Percentiles rank a stretch among this genome's conserved stretches.
Conservation (phyloP, 164 flowering plant species). For the Platanus orientalis region DNA sequence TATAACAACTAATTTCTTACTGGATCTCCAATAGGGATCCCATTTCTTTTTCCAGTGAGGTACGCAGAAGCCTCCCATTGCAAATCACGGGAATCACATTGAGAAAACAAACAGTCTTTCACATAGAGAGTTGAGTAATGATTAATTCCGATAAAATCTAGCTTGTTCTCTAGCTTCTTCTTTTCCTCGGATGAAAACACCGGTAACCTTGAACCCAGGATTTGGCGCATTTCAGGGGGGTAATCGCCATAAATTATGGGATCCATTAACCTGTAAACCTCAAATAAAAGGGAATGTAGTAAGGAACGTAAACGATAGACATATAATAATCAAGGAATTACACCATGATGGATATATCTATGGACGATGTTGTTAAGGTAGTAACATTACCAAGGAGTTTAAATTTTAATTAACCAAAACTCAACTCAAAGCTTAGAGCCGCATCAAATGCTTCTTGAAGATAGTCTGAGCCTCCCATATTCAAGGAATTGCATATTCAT, state of each 20-base stretch:
- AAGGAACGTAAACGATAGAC: no score
- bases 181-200: constrained; percentile 22
- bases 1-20: constrained; percentile 7
- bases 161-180: constrained; percentile 16
- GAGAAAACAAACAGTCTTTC: constrained; percentile 18
- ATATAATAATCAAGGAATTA: no score
- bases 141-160: constrained; percentile 37
- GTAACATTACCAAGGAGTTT: no score
- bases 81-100: not conserved
- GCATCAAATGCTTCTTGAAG: no score
- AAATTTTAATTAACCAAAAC: no score
- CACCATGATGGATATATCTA: no score
- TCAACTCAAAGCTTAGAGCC: no score
- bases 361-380: no score
- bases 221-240: constrained; percentile 33
- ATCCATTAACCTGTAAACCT: constrained; percentile 32
- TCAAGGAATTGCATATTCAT: no score
- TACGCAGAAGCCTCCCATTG: not conserved
- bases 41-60: constrained; percentile 10
- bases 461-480: no score
- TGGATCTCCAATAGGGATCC: constrained; percentile 15
- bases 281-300: no score
- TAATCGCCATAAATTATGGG: constrained; percentile 37
- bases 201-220: constrained; percentile 23
- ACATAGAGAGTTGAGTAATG: constrained; percentile 2